Evolutionary conservation across 176 grass and related monocot genomes (phyloP), one percentile per base, ranked within the genome.

Genomic region (Oryza brachyantha): DNA sequence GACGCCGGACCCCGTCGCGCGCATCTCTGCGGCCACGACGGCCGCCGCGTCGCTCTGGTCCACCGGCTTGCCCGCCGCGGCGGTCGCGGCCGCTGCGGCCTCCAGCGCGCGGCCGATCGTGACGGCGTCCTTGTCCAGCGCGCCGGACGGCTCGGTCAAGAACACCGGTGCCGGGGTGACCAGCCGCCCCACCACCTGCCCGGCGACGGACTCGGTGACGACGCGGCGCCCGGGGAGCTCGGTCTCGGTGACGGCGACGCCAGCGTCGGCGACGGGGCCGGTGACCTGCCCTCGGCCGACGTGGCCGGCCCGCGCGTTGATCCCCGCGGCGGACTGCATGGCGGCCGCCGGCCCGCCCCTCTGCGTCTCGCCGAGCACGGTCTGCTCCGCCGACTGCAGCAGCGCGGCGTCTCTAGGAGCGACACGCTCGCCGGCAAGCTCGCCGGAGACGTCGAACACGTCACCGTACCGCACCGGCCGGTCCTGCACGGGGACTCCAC

Each of bases 341-440:
- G 48, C 45, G 73, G 82, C 61, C 13, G 87, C 83, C 0, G 83
- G 75, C 1, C 85, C 82, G 43, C 85, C 83, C 38, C 83, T 87
- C 16, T 72, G 79, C 13, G 79, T 80, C 62, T 37, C 46, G n/a
- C 90, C 90, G 0, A 90, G 69, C 77, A 81, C 72, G 4, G 36
- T 48, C 63, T 74, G 66, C 79, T 97, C 93, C 22, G 83, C 87
- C 10, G 76, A 72, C 75, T 97, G 90, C 90, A 97, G 79, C 72
- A 78, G 12, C 64, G 87, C 72, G 0, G 87, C 87, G 77, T 97
- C 90, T 37, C 87, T 37, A 0, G 90, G 90, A 8, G 93, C 84
- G 13, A 97, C 78, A 10, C 72, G 36, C 27, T 79, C 75, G 6
- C 27, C n/a, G 5, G 85, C 85, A 2, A 93, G 67, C 7, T 90